Conservation (phyloP, 768 basidiomycete species). For the Lanmaoa rubissima region DNA sequence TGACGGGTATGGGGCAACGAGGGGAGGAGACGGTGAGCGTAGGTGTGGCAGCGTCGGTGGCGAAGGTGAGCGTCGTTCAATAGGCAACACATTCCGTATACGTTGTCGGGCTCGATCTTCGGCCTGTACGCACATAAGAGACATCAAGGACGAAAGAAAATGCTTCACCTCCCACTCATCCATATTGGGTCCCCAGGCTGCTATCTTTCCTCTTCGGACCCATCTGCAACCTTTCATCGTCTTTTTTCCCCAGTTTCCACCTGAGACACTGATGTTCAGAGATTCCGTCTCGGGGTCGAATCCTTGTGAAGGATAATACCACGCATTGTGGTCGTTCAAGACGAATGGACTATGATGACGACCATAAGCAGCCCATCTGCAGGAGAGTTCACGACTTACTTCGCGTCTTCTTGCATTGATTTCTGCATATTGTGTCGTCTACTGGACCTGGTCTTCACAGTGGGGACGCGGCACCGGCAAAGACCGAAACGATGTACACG, state of each 20-base stretch:
- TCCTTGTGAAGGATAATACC: constrained; percentile 84
- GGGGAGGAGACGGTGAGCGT: constrained; percentile 74
- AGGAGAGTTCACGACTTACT: constrained; percentile 18
- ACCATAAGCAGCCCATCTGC: constrained; percentile 7
- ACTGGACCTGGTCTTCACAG: too few relatives aligned
- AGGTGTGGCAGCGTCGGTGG: constrained; percentile 75
- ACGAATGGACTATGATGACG: constrained; percentile 39
- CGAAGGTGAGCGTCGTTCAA: constrained; percentile 61
- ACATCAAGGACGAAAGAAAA: constrained; percentile 4
- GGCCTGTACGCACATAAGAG: constrained; percentile 43
- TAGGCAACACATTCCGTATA: constrained; percentile 62
- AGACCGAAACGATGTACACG: constrained; percentile 11
- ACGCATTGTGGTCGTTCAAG: constrained; percentile 69
- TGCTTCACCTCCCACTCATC: constrained; percentile 78
- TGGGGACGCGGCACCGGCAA: constrained; percentile 20
- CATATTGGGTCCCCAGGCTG: constrained; percentile 78
- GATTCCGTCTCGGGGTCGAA: constrained; percentile 65
- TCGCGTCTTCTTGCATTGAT: constrained; percentile 32
- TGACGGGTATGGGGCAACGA: constrained; percentile 70
- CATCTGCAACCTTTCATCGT: constrained; percentile 72
- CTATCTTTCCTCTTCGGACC: constrained; percentile 79
- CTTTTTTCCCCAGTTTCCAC: constrained; percentile 87
- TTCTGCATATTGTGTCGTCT: constrained; percentile 24
- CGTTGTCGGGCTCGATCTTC: constrained; percentile 85
- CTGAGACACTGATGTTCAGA: constrained; percentile 43